Base-by-base conservation (phyloP, 495 filamentous ascomycete genomes). In the Aspergillus indologenus region DNA sequence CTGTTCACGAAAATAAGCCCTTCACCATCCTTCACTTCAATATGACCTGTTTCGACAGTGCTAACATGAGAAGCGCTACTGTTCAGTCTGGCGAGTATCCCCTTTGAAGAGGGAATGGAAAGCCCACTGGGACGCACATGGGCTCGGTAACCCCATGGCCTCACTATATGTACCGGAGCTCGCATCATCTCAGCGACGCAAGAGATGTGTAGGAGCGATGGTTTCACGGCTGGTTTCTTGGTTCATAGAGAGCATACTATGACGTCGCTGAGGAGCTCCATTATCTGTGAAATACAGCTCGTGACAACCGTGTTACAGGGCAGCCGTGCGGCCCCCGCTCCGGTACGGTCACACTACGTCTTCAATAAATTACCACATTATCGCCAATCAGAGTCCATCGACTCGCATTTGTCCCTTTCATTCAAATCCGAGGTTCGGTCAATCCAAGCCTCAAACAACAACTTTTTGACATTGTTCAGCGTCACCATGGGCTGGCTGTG, bases 1-100 rank as follows among this genome's bases (percentile, higher is more conserved):
- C 91, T 96, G 67, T 96, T 91, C 61, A 98, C 85, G 72, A 92
- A 98, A 7, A 98, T 64, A 22, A 97, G 85, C 0, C 85, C 86
- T 74, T 97, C 91, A 57, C 88, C 87, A 0, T 85, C 71, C 1
- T 70, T 77, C 6, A 88, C 68, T 20, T 81, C 71, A 59, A 98
- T 96, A 67, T 96, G 92, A 2, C 94, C 93, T 53, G 70, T 63
- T 44, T 70, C 64, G 23, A 77, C 64, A 46, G 66, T 65, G 29
- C 68, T 61, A 24, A 50, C 50, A 56, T 61, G 61, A 22, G 61
- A 59, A 48, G 53, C 11, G 57, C 21, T 64, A 65, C 57, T 52
- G 66, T 57, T 53, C 45, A 48, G 19, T 44, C 57, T 23, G 22
- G 23, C 54, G 53, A 45, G 26, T 3, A 52, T 11, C 11, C 50